A percentile compares a stretch with the other conserved stretches of the same genome.
phyloP scores from a whole-genome alignment of 1,284 basidiomycete genomes.

The Tylopilus sp. region DNA sequence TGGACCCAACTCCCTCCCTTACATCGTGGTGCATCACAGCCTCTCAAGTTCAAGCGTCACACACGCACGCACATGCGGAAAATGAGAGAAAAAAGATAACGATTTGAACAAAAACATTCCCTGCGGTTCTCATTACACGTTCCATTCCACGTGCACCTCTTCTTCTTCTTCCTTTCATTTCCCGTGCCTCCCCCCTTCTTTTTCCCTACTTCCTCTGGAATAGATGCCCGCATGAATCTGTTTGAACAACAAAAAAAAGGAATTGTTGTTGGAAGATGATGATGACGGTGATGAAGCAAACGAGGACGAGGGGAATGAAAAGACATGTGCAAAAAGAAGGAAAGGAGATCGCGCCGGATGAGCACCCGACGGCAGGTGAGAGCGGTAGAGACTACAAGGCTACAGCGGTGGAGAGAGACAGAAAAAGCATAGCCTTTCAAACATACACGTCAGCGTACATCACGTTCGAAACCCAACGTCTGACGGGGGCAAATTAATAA shows the following conservation, averaged over 20 bases:
- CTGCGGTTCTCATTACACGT: too few species aligned
- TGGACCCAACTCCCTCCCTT: too few species aligned
- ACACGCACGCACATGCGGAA: too few species aligned
- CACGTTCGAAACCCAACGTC: conserved; percentile 13
- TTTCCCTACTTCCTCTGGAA: conserved; percentile 5
- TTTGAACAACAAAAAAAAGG: not conserved
- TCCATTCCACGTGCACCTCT: too few species aligned
- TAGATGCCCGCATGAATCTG: conserved; percentile 15
- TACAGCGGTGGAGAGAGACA: conserved; percentile 26
- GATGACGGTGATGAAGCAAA: conserved; percentile 6
- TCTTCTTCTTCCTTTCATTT: conserved; percentile 1
- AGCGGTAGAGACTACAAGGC: conserved; percentile 20
- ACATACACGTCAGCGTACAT: conserved; percentile 29
- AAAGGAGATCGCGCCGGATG: not conserved
- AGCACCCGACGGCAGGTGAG: not conserved
- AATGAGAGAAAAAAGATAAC: too few species aligned
- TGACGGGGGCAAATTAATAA: conserved; percentile 11
- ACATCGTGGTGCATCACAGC: too few species aligned
- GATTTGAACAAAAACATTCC: too few species aligned
- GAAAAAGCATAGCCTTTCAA: conserved; percentile 21
- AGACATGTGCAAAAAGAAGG: conserved; percentile 7
- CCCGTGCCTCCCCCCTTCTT: conserved; percentile 11
- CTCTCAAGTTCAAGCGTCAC: too few species aligned
- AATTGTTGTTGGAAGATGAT: not conserved
- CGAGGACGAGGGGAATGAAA: not conserved